phyloP scores from a whole-genome alignment of 129 eudicot species.

The Daucus carota region DH1_v3.0 NC_030382.2:41087001-41087500 shows the following conservation, averaged over 20 bases:
- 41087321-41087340: neutral
- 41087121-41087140: neutral
- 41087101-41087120: no score
- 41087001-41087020: slow-evolving; percentile 78
- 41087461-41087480: slow-evolving; percentile 65
- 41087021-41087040: slow-evolving; percentile 79
- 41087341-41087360: neutral
- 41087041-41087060: slow-evolving; percentile 35
- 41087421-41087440: slow-evolving; percentile 90
- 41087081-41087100: neutral
- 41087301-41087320: neutral
- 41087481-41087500: slow-evolving; percentile 86
- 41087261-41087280: neutral
- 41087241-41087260: neutral
- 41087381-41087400: neutral
- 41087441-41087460: slow-evolving; percentile 73
- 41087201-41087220: neutral
- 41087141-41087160: neutral
- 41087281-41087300: neutral
- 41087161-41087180: no score
- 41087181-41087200: no score
- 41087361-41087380: neutral
- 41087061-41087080: neutral
- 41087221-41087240: neutral
- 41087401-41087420: slow-evolving; percentile 30